Conservation (phyloP, 2,329 filamentous ascomycete genomes). For the Pyricularia grisea region DNA sequence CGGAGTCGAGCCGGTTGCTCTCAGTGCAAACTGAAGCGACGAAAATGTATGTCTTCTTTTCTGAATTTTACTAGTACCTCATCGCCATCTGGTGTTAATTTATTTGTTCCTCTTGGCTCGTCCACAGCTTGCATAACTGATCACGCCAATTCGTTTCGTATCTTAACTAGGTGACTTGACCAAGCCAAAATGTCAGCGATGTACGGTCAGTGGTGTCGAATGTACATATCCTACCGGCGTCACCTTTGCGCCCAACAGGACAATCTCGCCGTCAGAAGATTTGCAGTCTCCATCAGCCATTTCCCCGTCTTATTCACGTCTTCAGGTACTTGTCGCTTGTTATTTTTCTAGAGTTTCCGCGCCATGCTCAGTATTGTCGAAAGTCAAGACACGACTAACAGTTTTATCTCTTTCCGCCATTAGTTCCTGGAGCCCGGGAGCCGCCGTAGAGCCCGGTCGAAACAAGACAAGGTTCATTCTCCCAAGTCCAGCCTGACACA, state of each 20-base stretch:
- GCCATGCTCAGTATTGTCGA: neutral
- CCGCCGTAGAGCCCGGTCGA: neutral
- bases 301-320: constrained; percentile 7
- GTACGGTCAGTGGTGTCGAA: constrained; percentile 32
- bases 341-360: neutral
- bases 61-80: neutral
- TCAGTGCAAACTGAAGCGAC: neutral
- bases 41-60: neutral
- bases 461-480: neutral
- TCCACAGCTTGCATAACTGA: neutral
- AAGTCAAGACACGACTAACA: neutral
- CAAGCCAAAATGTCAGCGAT: constrained; percentile 39
- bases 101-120: neutral
- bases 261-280: constrained; percentile 13
- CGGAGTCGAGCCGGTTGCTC: neutral
- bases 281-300: neutral
- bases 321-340: constrained; percentile 10
- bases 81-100: neutral
- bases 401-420: neutral
- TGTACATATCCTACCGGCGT: constrained; percentile 38
- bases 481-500: neutral
- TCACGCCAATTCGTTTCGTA: neutral
- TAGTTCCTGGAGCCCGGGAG: constrained; percentile 1
- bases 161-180: constrained; percentile 33
- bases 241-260: constrained; percentile 39